Evolutionary conservation across 2,329 filamentous ascomycete species (phyloP).

Genomic region (Paramyrothecium sp.): DNA sequence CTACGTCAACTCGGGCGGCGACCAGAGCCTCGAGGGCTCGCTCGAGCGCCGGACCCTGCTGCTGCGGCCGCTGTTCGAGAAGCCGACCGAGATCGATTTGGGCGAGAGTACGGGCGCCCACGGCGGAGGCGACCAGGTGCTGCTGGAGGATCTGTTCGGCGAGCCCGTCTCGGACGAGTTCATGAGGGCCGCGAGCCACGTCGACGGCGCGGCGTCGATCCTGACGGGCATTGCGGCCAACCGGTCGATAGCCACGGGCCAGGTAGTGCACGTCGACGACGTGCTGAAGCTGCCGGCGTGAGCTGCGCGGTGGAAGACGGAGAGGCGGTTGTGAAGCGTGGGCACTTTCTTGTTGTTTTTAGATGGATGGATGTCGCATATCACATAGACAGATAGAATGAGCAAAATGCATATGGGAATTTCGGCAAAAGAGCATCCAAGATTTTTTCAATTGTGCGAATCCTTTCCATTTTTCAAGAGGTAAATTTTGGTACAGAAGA

Average conservation of each 20-base stretch:
- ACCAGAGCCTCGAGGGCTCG: constrained; percentile 53
- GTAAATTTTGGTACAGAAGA: too few relatives aligned
- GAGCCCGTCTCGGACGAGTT: constrained; percentile 49
- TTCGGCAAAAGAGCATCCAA: too few relatives aligned
- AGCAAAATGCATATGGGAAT: too few relatives aligned
- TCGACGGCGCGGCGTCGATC: constrained; percentile 59
- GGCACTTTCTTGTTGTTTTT: too few relatives aligned
- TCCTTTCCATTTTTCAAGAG: too few relatives aligned
- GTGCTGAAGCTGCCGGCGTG: constrained; percentile 27
- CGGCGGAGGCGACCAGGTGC: constrained; percentile 57
- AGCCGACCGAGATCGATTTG: constrained; percentile 54
- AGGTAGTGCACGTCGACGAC: constrained; percentile 56
- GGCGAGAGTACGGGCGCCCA: constrained; percentile 52
- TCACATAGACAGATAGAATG: too few relatives aligned
- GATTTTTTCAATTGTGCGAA: too few relatives aligned
- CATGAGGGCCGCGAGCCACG: constrained; percentile 53
- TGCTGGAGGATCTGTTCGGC: constrained; percentile 58
- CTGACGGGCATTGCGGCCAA: constrained; percentile 61
- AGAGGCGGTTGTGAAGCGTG: not conserved
- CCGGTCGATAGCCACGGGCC: constrained; percentile 53
- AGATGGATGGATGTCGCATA: too few relatives aligned
- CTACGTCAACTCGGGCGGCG: constrained; percentile 60
- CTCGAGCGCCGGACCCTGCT: constrained; percentile 48
- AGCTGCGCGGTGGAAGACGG: not conserved
- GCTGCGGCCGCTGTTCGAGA: constrained; percentile 53